Percentiles rank a stretch among this genome's conserved stretches.
These are phyloP conservation scores for Kregervanrija fluxuum DNA, from an alignment of 805 yeast species.

Conservation along the genomic window DNA sequence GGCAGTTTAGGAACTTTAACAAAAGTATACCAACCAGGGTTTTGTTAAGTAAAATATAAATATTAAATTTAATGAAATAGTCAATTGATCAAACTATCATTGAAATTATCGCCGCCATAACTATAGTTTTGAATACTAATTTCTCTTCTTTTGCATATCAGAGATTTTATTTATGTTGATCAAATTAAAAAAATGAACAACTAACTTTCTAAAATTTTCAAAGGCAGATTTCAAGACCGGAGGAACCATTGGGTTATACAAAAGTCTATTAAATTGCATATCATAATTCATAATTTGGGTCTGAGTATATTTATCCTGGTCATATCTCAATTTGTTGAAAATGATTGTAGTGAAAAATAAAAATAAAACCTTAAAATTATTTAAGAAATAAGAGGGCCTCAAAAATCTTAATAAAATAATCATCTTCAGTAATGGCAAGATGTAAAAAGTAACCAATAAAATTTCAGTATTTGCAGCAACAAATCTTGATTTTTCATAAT, in stretches of 20 bases:
- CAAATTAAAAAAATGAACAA: neutral
- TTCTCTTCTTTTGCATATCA: slow-evolving; percentile 10
- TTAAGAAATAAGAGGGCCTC: slow-evolving; percentile 22
- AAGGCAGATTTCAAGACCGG: slow-evolving; percentile 1
- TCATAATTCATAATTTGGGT: slow-evolving; percentile 41
- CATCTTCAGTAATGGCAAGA: slow-evolving; percentile 37
- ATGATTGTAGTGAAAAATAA: slow-evolving; percentile 40
- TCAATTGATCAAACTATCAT: too few species aligned
- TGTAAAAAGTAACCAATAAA: slow-evolving; percentile 31
- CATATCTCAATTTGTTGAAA: slow-evolving; percentile 55
- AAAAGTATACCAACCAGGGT: too few species aligned
- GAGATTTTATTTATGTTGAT: neutral
- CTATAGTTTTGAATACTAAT: neutral
- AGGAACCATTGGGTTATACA: slow-evolving; percentile 34
- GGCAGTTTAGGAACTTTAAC: too few species aligned
- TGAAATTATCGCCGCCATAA: too few species aligned
- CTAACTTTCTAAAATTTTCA: neutral
- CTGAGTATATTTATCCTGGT: slow-evolving; percentile 50
- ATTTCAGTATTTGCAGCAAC: slow-evolving; percentile 43
- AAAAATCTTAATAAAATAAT: slow-evolving; percentile 29
- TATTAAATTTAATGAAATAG: too few species aligned
- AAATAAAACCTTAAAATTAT: slow-evolving; percentile 26
- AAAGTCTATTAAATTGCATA: slow-evolving; percentile 30
- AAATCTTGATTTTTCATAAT: slow-evolving; percentile 36
- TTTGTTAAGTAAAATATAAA: too few species aligned